Base-by-base conservation (phyloP, 257 asterid genomes). In the Forsythia viridissima region DNA sequence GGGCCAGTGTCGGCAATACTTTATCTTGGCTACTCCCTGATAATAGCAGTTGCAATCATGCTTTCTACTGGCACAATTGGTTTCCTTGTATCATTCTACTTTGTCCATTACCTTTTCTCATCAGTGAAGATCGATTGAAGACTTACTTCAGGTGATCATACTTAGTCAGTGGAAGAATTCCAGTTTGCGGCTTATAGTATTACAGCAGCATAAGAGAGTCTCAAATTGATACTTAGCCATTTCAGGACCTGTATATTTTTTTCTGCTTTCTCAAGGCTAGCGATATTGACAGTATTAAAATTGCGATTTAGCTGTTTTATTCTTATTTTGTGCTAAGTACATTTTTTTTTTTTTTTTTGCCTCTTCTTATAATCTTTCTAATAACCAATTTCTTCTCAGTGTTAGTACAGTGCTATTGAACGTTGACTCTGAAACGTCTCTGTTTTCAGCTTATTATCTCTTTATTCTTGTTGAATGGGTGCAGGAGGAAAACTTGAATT, bases 1-100 rank as follows among this genome's bases (percentile, higher is more conserved):
- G 91, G 91, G n/a, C 87, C 87, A 2, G 86, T 85, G n/a, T 87
- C 91, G 4, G 91, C 91, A 65, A 34, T 42, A 5, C 84, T 87
- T 48, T 87, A 87, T 75, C 76, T 87, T 59, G 91, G 91, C 37
- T 85, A 87, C 82, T 87, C 91, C 16, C 82, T 85, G 44, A 65
- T 87, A 68, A 83, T 87, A 84, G 91, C 86, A n/a, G 8, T 83
- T 1, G 86, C 91, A 4, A 81, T 87, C 61, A 87, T 87, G 91
- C 80, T 87, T 37, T 80, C 86, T 46, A 85, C 89, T 4, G 91
- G 87, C 70, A 77, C 91, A 41, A 79, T 87, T 18, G 89, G 91
- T 21, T 87, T 87, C 80, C 86, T 87, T 40, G 79, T 88, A 24
- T 87, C 91, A 6, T 87, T 87, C 80, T 85, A 72, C 77, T 87